Evolutionary conservation across 345 rosid species (phyloP).

Genomic region (Raphanus sativus): DNA sequence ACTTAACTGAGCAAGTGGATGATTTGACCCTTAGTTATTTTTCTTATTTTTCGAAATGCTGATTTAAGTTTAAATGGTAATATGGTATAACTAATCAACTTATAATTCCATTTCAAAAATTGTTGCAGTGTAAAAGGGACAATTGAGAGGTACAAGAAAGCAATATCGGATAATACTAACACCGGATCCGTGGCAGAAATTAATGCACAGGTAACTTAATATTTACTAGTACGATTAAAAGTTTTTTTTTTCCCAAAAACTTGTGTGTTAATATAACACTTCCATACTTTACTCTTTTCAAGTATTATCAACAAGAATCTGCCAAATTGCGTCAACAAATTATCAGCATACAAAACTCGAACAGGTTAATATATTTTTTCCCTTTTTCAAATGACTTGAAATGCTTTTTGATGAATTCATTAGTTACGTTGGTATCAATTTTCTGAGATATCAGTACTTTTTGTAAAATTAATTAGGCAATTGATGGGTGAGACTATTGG

Average conservation of each 20-base stretch:
- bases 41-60: neutral
- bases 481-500: constrained; percentile 79
- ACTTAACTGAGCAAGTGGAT: constrained; percentile 48
- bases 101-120: neutral
- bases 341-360: constrained; percentile 60
- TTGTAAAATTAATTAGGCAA: constrained; percentile 44
- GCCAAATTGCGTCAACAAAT: constrained; percentile 68
- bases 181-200: constrained; percentile 73
- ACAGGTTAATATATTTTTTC: constrained; percentile 49
- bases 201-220: constrained; percentile 77
- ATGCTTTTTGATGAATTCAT: neutral
- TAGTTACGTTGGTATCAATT: neutral
- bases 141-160: constrained; percentile 93
- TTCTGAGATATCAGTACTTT: neutral
- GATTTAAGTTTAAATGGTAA: neutral
- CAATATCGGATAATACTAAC: constrained; percentile 60
- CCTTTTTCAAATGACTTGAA: neutral
- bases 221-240: neutral
- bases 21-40: constrained; percentile 49
- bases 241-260: neutral
- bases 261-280: neutral
- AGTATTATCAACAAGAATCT: constrained; percentile 93
- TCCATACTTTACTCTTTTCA: neutral
- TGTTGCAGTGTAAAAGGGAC: constrained; percentile 79
- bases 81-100: neutral